Evolutionary conservation across 2,329 filamentous ascomycete genomes (phyloP).

Genomic region (Ascomycota sp.): DNA sequence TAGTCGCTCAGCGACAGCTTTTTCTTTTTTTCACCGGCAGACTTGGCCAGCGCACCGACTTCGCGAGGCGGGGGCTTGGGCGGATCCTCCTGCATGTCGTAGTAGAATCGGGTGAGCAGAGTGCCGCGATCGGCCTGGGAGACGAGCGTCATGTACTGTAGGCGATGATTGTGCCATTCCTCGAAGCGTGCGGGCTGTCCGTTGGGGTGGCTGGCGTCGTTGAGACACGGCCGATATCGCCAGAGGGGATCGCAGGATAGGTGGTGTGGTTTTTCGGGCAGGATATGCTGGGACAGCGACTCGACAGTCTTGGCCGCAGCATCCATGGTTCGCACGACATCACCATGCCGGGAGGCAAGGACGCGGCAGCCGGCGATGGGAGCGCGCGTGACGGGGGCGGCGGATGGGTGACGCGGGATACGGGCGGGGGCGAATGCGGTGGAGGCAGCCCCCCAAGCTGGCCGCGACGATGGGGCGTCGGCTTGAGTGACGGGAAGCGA

Average conservation of each 20-base stretch:
- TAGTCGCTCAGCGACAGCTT: conserved; percentile 39
- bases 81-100: conserved; percentile 34
- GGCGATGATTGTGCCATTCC: conserved; percentile 26
- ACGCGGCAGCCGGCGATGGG: conserved; percentile 6
- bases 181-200: conserved; percentile 17
- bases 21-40: conserved; percentile 27
- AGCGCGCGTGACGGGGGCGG: neutral
- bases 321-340: conserved; percentile 30
- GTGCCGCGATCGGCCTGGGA: conserved; percentile 37
- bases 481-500: neutral
- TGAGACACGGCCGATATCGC: conserved; percentile 23
- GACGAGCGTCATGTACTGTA: conserved; percentile 37
- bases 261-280: conserved; percentile 32
- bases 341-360: conserved; percentile 14
- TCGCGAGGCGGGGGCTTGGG: conserved; percentile 17
- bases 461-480: no score
- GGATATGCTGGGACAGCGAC: conserved; percentile 27
- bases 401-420: no score
- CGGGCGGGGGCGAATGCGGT: no score
- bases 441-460: no score
- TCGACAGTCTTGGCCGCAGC: conserved; percentile 35
- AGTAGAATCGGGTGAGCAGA: conserved; percentile 34
- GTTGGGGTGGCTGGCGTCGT: conserved; percentile 12
- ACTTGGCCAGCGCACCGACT: conserved; percentile 18
- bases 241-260: conserved; percentile 27